phyloP scores from a whole-genome alignment of 108 stramenopile species.

The Skeletonema costatum region DNA sequence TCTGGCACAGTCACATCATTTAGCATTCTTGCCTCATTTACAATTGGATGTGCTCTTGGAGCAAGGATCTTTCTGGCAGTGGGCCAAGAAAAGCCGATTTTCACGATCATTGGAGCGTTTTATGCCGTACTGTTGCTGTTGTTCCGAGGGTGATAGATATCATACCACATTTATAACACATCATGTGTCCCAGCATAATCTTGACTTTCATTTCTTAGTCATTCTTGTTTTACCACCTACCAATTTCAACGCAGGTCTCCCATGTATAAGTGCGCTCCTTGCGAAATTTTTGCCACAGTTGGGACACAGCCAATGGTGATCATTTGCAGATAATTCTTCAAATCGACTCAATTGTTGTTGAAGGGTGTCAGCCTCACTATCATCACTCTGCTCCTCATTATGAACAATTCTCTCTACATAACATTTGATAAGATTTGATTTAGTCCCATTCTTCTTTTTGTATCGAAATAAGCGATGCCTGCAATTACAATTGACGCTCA shows the following conservation, averaged over 20 bases:
- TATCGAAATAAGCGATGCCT: slow-evolving; percentile 61
- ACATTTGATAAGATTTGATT: slow-evolving; percentile 73
- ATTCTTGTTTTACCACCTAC: slow-evolving; percentile 76
- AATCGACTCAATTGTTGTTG: background rate
- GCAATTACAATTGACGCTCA: slow-evolving; percentile 73
- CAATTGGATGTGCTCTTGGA: background rate
- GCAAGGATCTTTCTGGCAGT: background rate
- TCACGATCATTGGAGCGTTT: slow-evolving; percentile 9
- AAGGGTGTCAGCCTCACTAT: background rate
- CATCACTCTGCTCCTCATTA: slow-evolving; percentile 16
- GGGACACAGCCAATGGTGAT: slow-evolving; percentile 36
- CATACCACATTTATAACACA: background rate
- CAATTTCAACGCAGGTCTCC: slow-evolving; percentile 61
- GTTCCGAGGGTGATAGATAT: background rate
- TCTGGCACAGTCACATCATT: background rate
- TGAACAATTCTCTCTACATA: slow-evolving; percentile 58
- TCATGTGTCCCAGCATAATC: background rate
- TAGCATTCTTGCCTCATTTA: slow-evolving; percentile 7
- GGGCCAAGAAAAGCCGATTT: background rate
- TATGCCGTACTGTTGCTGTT: slow-evolving; percentile 13
- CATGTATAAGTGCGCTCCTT: slow-evolving; percentile 47
- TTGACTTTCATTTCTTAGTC: slow-evolving; percentile 60
- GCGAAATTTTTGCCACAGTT: slow-evolving; percentile 60
- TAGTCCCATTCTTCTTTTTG: slow-evolving; percentile 81
- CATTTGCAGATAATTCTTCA: background rate